These are phyloP conservation scores for Aspergillus pseudotamarii DNA, from an alignment of 2,329 filamentous ascomycete genomes.

Conservation along the genomic window DNA sequence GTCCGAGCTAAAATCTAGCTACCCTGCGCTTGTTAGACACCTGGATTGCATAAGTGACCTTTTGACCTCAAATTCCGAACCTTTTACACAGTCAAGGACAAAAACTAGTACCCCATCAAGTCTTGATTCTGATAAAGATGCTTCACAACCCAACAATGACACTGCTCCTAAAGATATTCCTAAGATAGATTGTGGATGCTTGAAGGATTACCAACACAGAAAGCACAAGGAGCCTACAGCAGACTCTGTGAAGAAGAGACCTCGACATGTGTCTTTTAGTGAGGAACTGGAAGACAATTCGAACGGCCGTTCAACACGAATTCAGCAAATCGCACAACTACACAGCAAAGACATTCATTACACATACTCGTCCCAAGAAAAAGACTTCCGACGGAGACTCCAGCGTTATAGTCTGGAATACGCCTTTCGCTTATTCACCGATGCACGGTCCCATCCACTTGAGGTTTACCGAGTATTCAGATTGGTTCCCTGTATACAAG, in stretches of 20 bases:
- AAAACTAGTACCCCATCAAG: background rate
- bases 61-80: background rate
- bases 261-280: background rate
- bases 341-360: slow-evolving; percentile 18
- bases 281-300: background rate
- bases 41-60: background rate
- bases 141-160: background rate
- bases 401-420: slow-evolving; percentile 67
- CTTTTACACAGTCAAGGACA: background rate
- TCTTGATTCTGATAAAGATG: background rate
- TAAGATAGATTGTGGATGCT: background rate
- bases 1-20: background rate
- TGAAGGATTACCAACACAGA: background rate
- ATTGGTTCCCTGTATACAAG: slow-evolving; percentile 65
- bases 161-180: background rate
- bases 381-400: slow-evolving; percentile 70
- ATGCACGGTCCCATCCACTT: slow-evolving; percentile 49
- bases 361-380: slow-evolving; percentile 65
- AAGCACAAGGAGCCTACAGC: background rate
- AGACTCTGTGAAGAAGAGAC: background rate
- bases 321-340: background rate
- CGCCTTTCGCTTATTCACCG: slow-evolving; percentile 60
- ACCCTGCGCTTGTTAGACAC: background rate
- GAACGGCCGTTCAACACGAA: background rate
- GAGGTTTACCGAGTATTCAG: slow-evolving; percentile 65